Evolutionary conservation across 495 filamentous ascomycete genomes (phyloP).

Genomic region (Friedmanniomyces endolithicus): DNA sequence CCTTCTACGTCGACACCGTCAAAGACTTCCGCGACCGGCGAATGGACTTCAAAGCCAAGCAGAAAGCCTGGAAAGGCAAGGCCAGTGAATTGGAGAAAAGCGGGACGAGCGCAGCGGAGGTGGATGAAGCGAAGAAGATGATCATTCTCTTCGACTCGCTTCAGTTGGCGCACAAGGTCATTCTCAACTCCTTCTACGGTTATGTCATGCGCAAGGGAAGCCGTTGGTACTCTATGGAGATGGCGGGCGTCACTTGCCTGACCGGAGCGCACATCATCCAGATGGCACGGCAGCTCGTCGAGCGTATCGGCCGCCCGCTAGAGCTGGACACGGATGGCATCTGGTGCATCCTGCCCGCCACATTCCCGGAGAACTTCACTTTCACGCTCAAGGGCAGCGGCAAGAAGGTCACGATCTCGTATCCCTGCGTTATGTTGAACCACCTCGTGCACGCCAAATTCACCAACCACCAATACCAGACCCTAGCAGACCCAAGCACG

Average conservation of each 20-base stretch:
- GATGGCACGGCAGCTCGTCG: slow-evolving; percentile 86
- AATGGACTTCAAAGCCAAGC: slow-evolving; percentile 95
- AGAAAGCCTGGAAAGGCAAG: slow-evolving; percentile 97
- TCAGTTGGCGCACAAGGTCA: slow-evolving; percentile 96
- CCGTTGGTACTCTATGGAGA: slow-evolving; percentile 98
- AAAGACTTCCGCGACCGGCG: slow-evolving; percentile 88
- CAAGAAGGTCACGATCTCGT: slow-evolving; percentile 89
- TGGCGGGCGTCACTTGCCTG: slow-evolving; percentile 96
- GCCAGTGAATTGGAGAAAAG: slow-evolving; percentile 71
- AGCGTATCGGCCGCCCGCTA: slow-evolving; percentile 81
- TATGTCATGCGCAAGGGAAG: slow-evolving; percentile 99
- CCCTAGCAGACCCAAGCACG: slow-evolving; percentile 60
- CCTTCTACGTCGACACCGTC: slow-evolving; percentile 96
- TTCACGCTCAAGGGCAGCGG: slow-evolving; percentile 80
- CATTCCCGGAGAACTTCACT: slow-evolving; percentile 91
- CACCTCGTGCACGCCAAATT: slow-evolving; percentile 91
- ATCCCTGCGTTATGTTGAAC: slow-evolving; percentile 98
- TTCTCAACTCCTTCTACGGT: slow-evolving; percentile 97
- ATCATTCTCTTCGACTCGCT: slow-evolving; percentile 90
- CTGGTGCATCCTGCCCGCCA: slow-evolving; percentile 97
- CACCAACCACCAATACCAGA: slow-evolving; percentile 96
- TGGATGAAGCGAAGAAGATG: slow-evolving; percentile 98
- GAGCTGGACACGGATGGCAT: slow-evolving; percentile 99
- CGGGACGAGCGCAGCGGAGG: slow-evolving; percentile 60
- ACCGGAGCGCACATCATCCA: slow-evolving; percentile 97